Base-by-base conservation (phyloP, 371 early-diverging fungal genomes). In the Circinella minor region DNA sequence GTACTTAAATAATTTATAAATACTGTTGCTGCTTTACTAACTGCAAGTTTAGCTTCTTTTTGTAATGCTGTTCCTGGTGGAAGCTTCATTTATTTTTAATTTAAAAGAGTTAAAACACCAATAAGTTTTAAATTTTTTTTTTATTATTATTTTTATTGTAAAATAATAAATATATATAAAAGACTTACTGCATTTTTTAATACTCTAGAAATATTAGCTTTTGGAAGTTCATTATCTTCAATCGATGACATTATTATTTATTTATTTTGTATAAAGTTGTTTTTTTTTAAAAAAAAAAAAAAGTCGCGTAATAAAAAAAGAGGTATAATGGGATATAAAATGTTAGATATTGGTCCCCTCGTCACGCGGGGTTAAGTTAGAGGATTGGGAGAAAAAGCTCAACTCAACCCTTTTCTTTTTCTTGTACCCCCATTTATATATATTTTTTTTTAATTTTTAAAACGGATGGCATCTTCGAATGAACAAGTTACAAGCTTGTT, bases 1-100 rank as follows among this genome's bases (percentile, higher is more conserved):
- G 88, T 77, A 20, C 88, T 80, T 13, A 90, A 70, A 61, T 90
- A 90, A 63, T 83, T 90, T 70, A 90, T 86, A 67, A 90, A 90
- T 4, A 90, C 80, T 0, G 89, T 89, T 14, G 87, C 83, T 36
- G 88, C 87, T 73, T 85, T 87, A 74, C 83, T 78, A 18, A 88
- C 83, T 14, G 90, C 90, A 46, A 84, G 65, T 68, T 84, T 87
- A 11, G 90, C 89, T 71, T 90, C 87, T 65, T 81, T 85, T 68
- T 88, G 88, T 55, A 89, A 74, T 13, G 81, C 82, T 10, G 89
- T 88, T 43, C 87, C 86, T 18, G 89, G 79, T 13, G 90, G 90
- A 66, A 90, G 83, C 90, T 90, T 69, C 27, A 43, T 43, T 9
- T 9, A 43, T 6, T 43, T 43, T 9, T 9, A 43, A 0, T 43